Evolutionary conservation across 495 filamentous ascomycete genomes (phyloP).

Genomic region (Filosporella fistucella): DNA sequence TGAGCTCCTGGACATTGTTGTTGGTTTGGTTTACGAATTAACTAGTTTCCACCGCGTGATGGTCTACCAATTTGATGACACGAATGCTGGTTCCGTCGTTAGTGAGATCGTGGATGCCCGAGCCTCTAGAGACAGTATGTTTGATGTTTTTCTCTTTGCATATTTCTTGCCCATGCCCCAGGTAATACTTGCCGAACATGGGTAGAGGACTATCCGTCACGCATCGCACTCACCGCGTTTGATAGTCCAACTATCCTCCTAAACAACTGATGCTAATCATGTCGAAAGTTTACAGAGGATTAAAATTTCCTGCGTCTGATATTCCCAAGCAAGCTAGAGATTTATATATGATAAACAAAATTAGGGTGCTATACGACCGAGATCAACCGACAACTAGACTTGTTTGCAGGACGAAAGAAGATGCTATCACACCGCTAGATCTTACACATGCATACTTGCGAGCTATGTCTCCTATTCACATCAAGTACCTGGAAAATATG

Average conservation of each 20-base stretch:
- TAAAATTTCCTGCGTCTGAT: constrained; percentile 16
- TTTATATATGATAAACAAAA: constrained; percentile 13
- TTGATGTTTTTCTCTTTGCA: background rate
- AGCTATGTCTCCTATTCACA: constrained; percentile 83
- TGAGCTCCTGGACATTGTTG: constrained; percentile 9
- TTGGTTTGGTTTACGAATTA: constrained; percentile 15
- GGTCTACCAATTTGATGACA: constrained; percentile 16
- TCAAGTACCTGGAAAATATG: constrained; percentile 88
- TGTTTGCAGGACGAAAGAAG: constrained; percentile 69
- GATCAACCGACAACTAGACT: constrained; percentile 62
- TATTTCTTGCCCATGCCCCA: background rate
- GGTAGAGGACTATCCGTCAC: background rate
- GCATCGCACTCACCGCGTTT: too few species aligned
- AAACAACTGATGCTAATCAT: too few species aligned
- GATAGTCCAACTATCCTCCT: too few species aligned
- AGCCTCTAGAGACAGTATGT: constrained; percentile 5
- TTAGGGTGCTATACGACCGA: constrained; percentile 12
- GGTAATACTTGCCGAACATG: background rate
- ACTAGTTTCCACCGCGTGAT: constrained; percentile 16
- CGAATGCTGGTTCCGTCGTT: constrained; percentile 4
- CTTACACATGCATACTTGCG: constrained; percentile 82
- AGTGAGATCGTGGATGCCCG: constrained; percentile 9
- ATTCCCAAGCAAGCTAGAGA: constrained; percentile 19
- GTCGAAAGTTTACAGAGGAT: constrained; percentile 1
- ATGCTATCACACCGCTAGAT: constrained; percentile 73